Base-by-base conservation (phyloP, 2,329 filamentous ascomycete species). In the Esteya vermicola region DNA sequence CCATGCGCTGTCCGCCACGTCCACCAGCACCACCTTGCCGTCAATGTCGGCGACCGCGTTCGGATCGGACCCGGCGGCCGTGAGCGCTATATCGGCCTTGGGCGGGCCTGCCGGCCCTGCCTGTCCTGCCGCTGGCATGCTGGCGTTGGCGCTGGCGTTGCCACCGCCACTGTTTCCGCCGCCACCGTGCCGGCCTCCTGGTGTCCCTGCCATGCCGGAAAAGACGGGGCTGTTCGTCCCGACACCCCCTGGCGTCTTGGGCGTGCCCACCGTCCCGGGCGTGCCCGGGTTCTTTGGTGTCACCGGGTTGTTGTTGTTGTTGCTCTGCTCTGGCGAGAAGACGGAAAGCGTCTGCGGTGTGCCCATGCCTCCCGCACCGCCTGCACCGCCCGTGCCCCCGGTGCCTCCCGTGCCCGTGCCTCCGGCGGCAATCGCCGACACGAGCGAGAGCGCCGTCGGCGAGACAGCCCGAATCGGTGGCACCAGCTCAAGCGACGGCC, bases 1-100 rank as follows among this genome's bases (percentile, higher is more conserved):
- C 78, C 81, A 89, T 1, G 74, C 81, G 46, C 84, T 80, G 50
- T 91, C 84, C 1, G 76, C 77, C 2, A 73, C 58, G 51, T 91
- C 83, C 16, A 83, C 61, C 10, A 93, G 69, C 18, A 79, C 72
- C 1, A 79, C 73, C 42, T 88, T 81, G 2, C 66, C 65, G 35
- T 68, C 60, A 49, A 54, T 48, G 10, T 58, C 57, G 5, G 61
- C 57, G 4, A 46, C 47, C 8, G 54, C 44, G 19, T 75, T 68
- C 14, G 57, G 47, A 31, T 49, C 47, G n/a, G 45, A 30, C 8
- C 39, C 47, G 4, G 45, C 43, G 2, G 47, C 38, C 2, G 47
- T 39, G 12, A 49, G 41, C 9, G 19, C 32, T 2, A 33, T 26
- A 4, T 26, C 22, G 4, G 38, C 54, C 3, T 59, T 36, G 53